These are phyloP conservation scores for Ceratocystiopsis sp. DNA, from an alignment of 2,329 filamentous ascomycete species.

Conservation along the genomic window DNA sequence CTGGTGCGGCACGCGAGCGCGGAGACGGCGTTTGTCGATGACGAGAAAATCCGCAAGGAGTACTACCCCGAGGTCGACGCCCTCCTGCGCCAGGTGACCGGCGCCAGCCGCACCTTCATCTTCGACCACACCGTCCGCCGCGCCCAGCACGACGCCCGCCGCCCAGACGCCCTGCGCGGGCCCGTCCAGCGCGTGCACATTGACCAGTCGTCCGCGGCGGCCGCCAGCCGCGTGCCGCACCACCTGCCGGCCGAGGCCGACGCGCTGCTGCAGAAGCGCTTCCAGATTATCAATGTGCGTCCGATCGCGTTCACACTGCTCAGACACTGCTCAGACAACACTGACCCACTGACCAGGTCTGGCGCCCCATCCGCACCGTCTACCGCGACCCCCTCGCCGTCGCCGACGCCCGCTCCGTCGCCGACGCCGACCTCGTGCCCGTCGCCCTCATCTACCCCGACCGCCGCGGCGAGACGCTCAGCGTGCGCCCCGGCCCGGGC, in stretches of 20 bases:
- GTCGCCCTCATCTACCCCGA: slow-evolving; percentile 59
- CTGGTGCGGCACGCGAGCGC: slow-evolving; percentile 15
- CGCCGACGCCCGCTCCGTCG: slow-evolving; percentile 44
- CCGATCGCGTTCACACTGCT: too few species aligned
- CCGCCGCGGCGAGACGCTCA: slow-evolving; percentile 58
- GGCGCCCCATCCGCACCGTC: too few species aligned
- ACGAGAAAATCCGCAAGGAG: slow-evolving; percentile 46
- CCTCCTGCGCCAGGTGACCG: slow-evolving; percentile 49
- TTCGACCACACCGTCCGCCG: slow-evolving; percentile 87
- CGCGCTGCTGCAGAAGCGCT: slow-evolving; percentile 46
- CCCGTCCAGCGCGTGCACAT: slow-evolving; percentile 66
- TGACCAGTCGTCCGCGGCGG: slow-evolving; percentile 58
- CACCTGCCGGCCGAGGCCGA: slow-evolving; percentile 55
- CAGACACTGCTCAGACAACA: too few species aligned
- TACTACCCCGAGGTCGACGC: slow-evolving; percentile 79
- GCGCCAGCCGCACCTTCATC: slow-evolving; percentile 48
- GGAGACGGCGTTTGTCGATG: slow-evolving; percentile 40
- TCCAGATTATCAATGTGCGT: slow-evolving; percentile 65
- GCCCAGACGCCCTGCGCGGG: slow-evolving; percentile 22
- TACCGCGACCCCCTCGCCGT: slow-evolving; percentile 32
- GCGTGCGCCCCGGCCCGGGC: slow-evolving; percentile 38
- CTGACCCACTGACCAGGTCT: too few species aligned
- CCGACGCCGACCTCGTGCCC: slow-evolving; percentile 47
- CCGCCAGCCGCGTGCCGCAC: slow-evolving; percentile 46
- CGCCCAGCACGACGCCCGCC: slow-evolving; percentile 19